Evolutionary conservation across 805 yeast genomes (phyloP).

Genomic region (Candida tammaniensis): DNA sequence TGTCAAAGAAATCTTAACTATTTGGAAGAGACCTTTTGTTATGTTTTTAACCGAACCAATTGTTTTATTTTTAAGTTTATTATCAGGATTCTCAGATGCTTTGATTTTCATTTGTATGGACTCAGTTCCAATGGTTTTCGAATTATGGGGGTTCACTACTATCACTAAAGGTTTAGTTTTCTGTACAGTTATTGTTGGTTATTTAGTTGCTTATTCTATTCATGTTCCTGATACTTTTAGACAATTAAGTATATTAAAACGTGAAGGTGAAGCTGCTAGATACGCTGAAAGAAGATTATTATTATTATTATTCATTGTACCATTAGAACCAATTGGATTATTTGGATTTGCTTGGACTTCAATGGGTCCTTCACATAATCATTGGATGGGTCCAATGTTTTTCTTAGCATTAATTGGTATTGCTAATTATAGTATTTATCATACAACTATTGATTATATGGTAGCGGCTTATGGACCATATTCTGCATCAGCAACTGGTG

Average conservation of each 20-base stretch:
- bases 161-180: slow-evolving; percentile 28
- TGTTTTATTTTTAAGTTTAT: slow-evolving; percentile 34
- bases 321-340: slow-evolving; percentile 36
- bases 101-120: slow-evolving; percentile 40
- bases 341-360: slow-evolving; percentile 44
- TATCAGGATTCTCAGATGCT: slow-evolving; percentile 41
- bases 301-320: slow-evolving; percentile 34
- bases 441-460: slow-evolving; percentile 46
- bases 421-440: slow-evolving; percentile 40
- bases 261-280: slow-evolving; percentile 23
- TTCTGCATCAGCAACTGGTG: slow-evolving; percentile 44
- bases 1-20: slow-evolving; percentile 21
- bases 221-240: slow-evolving; percentile 33
- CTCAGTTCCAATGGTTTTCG: slow-evolving; percentile 30
- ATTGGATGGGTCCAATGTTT: slow-evolving; percentile 44
- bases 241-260: slow-evolving; percentile 21
- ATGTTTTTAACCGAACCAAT: slow-evolving; percentile 39
- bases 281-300: slow-evolving; percentile 28
- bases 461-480: slow-evolving; percentile 41
- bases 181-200: slow-evolving; percentile 32
- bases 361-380: slow-evolving; percentile 33
- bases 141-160: slow-evolving; percentile 33
- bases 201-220: slow-evolving; percentile 30
- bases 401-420: slow-evolving; percentile 35
- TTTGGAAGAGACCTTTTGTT: slow-evolving; percentile 39